Evolutionary conservation across 805 yeast species (phyloP), one percentile per base, ranked within the genome.

Genomic region (Zygosaccharomyces gambellarensis): DNA sequence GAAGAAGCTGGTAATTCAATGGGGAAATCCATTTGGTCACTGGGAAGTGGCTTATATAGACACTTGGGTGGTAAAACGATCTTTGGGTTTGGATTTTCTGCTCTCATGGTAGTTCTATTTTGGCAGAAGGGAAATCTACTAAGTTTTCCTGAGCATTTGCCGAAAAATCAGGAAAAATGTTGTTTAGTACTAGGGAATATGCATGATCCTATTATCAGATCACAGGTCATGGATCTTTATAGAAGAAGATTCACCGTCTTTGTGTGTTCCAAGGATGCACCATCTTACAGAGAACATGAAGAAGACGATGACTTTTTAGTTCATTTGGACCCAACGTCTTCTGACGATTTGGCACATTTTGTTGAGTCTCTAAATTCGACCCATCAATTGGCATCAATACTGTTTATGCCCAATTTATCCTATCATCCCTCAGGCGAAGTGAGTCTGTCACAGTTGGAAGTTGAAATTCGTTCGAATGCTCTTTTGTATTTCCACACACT

Each of bases 221-320:
- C 63, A 11, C 68, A 67, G 48, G 70, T 66, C 2, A 60, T 64
- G 59, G 71, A 68, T 50, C 53, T 68, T 17, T 64, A 65, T 48
- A 58, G 65, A 44, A 64, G 70, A 49, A 57, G 67, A 21, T 68
- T 59, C 39, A 59, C 59, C 5, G 61, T 68, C 3, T 65, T 64
- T 41, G 59, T 68, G 11, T 65, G 70, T 45, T 61, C 70, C 19
- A 55, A 56, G 39, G 57, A 56, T 36, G 60, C 61, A 7, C 49
- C 50, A 11, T 51, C 45, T 7, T 54, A 53, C 34, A 56, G 57
- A 22, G 52, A 57, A 23, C 54, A 55, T 27, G 63, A 63, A 30
- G 64, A 63, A 36, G 69, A 64, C 9, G 63, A 60, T n/a, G 70
- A 54, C 36, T 64, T 49, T 42, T 48, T 61, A 29, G 50, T 53